Evolutionary conservation across 176 grass and related monocot species (phyloP).

Genomic region (Raddia distichophylla): DNA sequence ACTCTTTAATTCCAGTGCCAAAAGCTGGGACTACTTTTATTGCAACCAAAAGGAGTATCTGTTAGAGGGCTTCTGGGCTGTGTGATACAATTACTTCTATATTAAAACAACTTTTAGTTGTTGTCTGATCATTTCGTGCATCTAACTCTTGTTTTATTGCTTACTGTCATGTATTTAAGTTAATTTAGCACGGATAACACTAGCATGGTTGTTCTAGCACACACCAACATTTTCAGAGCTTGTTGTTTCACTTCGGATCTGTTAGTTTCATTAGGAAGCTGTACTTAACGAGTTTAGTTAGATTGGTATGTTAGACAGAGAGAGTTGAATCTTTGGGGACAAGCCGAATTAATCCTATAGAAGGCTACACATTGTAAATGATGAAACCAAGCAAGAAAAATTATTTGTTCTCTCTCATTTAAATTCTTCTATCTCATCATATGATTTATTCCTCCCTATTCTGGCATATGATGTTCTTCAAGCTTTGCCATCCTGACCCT

Average conservation of each 20-base stretch:
- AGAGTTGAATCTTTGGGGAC: neutral
- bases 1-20: neutral
- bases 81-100: constrained; percentile 21
- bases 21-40: neutral
- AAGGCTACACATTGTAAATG: neutral
- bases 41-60: neutral
- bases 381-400: neutral
- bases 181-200: neutral
- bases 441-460: neutral
- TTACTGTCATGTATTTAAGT: neutral
- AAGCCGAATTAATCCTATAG: neutral
- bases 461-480: neutral
- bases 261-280: neutral
- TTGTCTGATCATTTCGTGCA: neutral
- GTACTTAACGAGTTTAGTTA: neutral
- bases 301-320: neutral
- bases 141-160: constrained; percentile 2
- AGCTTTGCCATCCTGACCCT: neutral
- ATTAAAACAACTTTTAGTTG: neutral
- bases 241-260: neutral
- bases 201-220: neutral
- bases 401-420: neutral
- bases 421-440: neutral
- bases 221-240: neutral
- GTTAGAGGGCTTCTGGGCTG: neutral